phyloP scores from a whole-genome alignment of 306 rosid species.

The Gastrolobium villosum region DNA sequence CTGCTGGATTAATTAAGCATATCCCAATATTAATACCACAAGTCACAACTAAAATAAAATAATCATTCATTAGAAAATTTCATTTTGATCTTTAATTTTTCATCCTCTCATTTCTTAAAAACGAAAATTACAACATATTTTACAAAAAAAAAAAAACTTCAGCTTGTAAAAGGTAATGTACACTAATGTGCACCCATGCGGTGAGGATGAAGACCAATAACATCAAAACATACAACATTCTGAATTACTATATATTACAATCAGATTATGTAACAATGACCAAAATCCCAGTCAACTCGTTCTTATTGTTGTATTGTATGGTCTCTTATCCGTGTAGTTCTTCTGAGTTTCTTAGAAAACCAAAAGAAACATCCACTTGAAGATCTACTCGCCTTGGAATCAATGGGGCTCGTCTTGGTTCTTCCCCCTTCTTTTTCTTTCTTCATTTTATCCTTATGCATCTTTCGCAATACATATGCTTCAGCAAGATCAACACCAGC shows the following conservation, averaged over 20 bases:
- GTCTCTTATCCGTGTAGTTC: conserved; percentile 18
- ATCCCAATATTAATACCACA: too few species aligned
- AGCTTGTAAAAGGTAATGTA: not conserved
- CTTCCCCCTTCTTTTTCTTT: conserved; percentile 2
- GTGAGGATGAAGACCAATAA: not conserved
- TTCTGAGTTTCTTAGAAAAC: conserved; percentile 31
- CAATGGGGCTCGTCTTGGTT: not conserved
- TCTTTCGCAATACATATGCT: conserved; percentile 43
- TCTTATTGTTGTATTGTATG: not conserved
- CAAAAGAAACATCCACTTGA: conserved; percentile 47
- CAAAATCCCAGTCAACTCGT: conserved; percentile 1
- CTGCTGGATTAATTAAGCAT: too few species aligned
- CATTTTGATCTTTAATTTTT: not conserved
- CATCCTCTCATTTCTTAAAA: not conserved
- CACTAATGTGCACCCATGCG: not conserved
- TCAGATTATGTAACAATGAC: not conserved
- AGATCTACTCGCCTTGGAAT: not conserved
- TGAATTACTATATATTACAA: not conserved
- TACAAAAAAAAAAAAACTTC: not conserved
- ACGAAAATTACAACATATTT: not conserved
- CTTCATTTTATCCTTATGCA: conserved; percentile 42
- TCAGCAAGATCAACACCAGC: conserved; percentile 41
- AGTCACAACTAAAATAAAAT: too few species aligned
- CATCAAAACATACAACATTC: conserved; percentile 25
- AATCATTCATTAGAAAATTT: not conserved